A percentile compares a stretch with the other conserved stretches of the same genome.
phyloP scores from a whole-genome alignment of 2,329 filamentous ascomycete species.

The Pseudocercospora vitis region DNA sequence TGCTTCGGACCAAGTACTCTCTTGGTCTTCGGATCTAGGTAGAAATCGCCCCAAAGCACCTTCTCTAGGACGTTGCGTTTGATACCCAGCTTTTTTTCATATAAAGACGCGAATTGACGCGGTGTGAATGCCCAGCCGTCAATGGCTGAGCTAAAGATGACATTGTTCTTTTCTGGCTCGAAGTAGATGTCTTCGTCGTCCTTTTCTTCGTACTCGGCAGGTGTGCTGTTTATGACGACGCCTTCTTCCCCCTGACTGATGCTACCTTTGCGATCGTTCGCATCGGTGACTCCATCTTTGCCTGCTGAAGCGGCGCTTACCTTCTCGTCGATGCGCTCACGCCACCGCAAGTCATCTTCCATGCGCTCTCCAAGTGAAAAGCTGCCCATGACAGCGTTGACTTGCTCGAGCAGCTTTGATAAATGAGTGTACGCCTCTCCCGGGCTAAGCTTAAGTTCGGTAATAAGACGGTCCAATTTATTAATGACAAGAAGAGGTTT shows the following conservation, averaged over 20 bases:
- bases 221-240: slow-evolving; percentile 48
- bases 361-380: slow-evolving; percentile 98
- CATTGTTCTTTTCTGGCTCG: slow-evolving; percentile 96
- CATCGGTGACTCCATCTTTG: slow-evolving; percentile 31
- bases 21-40: slow-evolving; percentile 94
- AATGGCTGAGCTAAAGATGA: slow-evolving; percentile 96
- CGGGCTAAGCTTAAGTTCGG: slow-evolving; percentile 91
- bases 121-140: slow-evolving; percentile 99
- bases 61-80: slow-evolving; percentile 86
- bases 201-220: slow-evolving; percentile 74
- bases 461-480: slow-evolving; percentile 94
- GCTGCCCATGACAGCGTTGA: slow-evolving; percentile 94
- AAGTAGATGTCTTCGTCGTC: slow-evolving; percentile 98
- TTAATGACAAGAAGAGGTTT: slow-evolving; percentile 95
- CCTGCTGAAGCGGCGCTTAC: slow-evolving; percentile 64
- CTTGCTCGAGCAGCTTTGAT: slow-evolving; percentile 85
- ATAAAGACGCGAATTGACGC: slow-evolving; percentile 86
- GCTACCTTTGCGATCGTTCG: slow-evolving; percentile 47
- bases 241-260: slow-evolving; percentile 55
- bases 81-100: slow-evolving; percentile 96
- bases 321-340: slow-evolving; percentile 85
- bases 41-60: slow-evolving; percentile 95
- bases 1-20: slow-evolving; percentile 88
- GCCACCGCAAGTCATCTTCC: slow-evolving; percentile 97
- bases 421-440: slow-evolving; percentile 86